Conservation (phyloP, 148 eudicot genomes). For the Simmondsia chinensis region DNA sequence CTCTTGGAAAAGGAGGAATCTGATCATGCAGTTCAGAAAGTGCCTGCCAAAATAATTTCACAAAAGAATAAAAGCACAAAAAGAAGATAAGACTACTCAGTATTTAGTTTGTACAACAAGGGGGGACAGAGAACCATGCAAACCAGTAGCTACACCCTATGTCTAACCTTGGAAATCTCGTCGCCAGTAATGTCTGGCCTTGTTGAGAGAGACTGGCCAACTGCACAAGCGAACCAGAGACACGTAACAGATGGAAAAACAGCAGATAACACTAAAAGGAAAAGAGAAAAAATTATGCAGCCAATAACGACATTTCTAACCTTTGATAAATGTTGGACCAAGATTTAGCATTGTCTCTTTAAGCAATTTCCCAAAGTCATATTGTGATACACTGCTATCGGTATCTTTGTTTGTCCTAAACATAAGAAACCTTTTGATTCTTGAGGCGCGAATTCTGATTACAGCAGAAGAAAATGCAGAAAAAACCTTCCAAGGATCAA, state of each 20-base stretch:
- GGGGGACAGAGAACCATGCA: neutral
- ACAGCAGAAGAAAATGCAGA: conserved; percentile 73
- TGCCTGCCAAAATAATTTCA: conserved; percentile 56
- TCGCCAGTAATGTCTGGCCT: conserved; percentile 92
- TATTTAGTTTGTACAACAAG: no score
- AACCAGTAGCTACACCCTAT: no score
- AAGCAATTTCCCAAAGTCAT: conserved; percentile 63
- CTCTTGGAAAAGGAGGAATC: conserved; percentile 89
- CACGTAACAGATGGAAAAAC: conserved; percentile 4
- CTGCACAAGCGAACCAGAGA: conserved; percentile 42
- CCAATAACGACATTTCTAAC: conserved; percentile 19
- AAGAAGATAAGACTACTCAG: neutral
- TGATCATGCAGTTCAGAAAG: conserved; percentile 89
- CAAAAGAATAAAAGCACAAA: neutral
- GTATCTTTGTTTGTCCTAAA: conserved; percentile 23
- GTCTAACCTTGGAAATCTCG: conserved; percentile 71
- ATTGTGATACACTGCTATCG: conserved; percentile 24
- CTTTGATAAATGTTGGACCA: conserved; percentile 96
- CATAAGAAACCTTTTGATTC: conserved; percentile 19
- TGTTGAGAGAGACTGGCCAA: conserved; percentile 96
- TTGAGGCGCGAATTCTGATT: conserved; percentile 50
- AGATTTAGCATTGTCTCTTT: conserved; percentile 73
- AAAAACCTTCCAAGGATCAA: conserved; percentile 46
- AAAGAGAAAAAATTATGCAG: neutral
- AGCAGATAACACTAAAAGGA: neutral